A percentile compares a stretch with the other conserved stretches of the same genome.
Evolutionary conservation across 1,139 yeast species (phyloP).

Genomic region (Candida sanyaensis): DNA sequence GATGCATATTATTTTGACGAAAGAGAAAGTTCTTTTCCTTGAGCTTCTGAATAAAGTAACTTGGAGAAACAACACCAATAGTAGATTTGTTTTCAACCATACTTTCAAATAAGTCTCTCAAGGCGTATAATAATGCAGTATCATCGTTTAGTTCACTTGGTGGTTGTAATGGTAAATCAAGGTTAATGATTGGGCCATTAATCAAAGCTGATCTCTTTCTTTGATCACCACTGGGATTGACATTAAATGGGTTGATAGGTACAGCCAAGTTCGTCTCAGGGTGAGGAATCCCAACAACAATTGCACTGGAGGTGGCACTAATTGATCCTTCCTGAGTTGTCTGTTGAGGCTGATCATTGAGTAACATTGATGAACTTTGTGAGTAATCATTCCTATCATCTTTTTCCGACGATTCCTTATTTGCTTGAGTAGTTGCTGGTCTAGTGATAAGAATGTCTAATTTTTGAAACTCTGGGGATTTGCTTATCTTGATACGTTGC

Average conservation of each 20-base stretch:
- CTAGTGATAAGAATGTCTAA: slow-evolving; percentile 41
- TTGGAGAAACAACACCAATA: slow-evolving; percentile 86
- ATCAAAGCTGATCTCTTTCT: slow-evolving; percentile 78
- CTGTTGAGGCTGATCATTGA: slow-evolving; percentile 23
- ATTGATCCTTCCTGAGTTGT: slow-evolving; percentile 23
- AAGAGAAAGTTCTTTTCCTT: slow-evolving; percentile 84
- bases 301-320: slow-evolving; percentile 33
- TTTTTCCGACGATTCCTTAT: slow-evolving; percentile 3
- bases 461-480: slow-evolving; percentile 33
- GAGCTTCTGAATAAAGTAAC: slow-evolving; percentile 67
- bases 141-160: slow-evolving; percentile 47
- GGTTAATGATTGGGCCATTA: slow-evolving; percentile 81
- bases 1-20: slow-evolving; percentile 87
- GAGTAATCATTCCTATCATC: slow-evolving; percentile 31
- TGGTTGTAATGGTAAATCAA: slow-evolving; percentile 62
- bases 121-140: slow-evolving; percentile 64
- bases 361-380: slow-evolving; percentile 39
- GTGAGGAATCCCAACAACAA: slow-evolving; percentile 46
- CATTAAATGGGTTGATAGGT: slow-evolving; percentile 45
- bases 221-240: slow-evolving; percentile 67
- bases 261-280: slow-evolving; percentile 38
- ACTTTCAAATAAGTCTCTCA: slow-evolving; percentile 84
- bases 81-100: slow-evolving; percentile 71
- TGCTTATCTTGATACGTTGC: slow-evolving; percentile 34
- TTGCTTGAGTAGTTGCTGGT: slow-evolving; percentile 20